phyloP scores from a whole-genome alignment of 2,329 filamentous ascomycete species.

The Corniculantispora saksenae region DNA sequence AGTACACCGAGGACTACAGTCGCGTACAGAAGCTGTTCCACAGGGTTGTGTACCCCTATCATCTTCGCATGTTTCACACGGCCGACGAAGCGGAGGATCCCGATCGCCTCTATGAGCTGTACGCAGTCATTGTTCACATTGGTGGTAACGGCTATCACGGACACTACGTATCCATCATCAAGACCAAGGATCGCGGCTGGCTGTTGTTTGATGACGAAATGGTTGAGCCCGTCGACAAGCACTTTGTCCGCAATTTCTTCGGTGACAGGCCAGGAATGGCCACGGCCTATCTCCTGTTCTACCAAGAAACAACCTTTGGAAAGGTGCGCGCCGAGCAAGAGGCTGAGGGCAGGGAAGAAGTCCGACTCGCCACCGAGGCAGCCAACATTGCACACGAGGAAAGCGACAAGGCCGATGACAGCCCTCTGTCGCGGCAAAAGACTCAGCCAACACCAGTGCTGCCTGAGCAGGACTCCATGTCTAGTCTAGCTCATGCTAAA shows the following conservation, averaged over 20 bases:
- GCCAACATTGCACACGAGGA: conserved; percentile 56
- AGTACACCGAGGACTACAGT: conserved; percentile 95
- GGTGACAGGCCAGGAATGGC: conserved; percentile 88
- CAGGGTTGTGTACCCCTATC: conserved; percentile 93
- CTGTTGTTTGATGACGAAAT: conserved; percentile 96
- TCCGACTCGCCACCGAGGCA: conserved; percentile 55
- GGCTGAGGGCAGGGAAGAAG: conserved; percentile 69
- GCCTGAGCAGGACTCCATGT: conserved; percentile 54
- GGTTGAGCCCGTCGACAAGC: conserved; percentile 96
- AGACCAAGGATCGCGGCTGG: conserved; percentile 95
- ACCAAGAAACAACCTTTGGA: conserved; percentile 82
- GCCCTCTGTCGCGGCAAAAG: conserved; percentile 50
- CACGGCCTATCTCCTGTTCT: conserved; percentile 95
- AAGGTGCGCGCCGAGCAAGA: conserved; percentile 77
- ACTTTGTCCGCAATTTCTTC: conserved; percentile 95
- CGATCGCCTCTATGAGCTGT: conserved; percentile 92
- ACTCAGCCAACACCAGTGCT: conserved; percentile 50
- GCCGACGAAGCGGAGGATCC: conserved; percentile 93
- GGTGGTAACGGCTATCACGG: conserved; percentile 96
- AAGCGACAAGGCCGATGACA: conserved; percentile 46
- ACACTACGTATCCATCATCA: conserved; percentile 97
- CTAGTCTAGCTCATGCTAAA: conserved; percentile 64
- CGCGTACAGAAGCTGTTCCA: conserved; percentile 95
- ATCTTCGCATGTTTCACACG: conserved; percentile 95
- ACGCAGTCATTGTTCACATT: conserved; percentile 96